Conservation (phyloP, 2,329 filamentous ascomycete genomes). For the Aspergillus calidoustus region DNA sequence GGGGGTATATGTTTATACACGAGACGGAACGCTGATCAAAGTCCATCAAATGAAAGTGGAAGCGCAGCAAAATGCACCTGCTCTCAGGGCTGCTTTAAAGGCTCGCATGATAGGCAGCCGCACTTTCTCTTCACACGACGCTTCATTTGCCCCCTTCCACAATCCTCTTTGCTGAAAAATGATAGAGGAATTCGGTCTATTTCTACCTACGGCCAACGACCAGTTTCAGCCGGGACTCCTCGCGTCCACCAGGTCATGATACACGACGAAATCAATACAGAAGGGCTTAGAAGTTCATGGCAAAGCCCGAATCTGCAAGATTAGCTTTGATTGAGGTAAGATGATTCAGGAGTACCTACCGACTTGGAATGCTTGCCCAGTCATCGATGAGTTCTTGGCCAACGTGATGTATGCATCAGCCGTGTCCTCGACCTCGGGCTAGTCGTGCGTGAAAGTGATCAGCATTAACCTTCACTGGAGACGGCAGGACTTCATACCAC, state of each 20-base stretch:
- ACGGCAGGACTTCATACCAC: conserved; percentile 46
- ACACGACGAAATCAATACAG: background rate
- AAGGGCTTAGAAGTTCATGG: conserved; percentile 24
- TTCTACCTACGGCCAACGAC: conserved; percentile 25
- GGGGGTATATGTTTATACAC: conserved; percentile 43
- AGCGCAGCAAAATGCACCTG: conserved; percentile 41
- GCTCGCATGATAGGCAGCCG: conserved; percentile 43
- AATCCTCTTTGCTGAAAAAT: conserved; percentile 32
- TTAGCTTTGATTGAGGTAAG: conserved; percentile 16
- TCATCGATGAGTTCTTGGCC: conserved; percentile 53
- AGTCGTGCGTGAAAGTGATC: conserved; percentile 3
- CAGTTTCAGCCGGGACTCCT: conserved; percentile 9
- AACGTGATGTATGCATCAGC: conserved; percentile 46
- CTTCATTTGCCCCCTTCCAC: conserved; percentile 38
- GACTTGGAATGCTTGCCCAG: conserved; percentile 49
- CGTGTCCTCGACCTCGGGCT: conserved; percentile 49
- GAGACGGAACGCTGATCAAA: conserved; percentile 40
- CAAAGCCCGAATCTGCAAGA: conserved; percentile 39
- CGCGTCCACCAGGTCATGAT: background rate
- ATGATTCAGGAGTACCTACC: conserved; percentile 35
- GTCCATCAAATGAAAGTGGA: conserved; percentile 48
- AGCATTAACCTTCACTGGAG: conserved; percentile 7
- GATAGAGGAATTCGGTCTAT: background rate
- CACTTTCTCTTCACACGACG: conserved; percentile 31
- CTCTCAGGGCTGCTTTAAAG: conserved; percentile 44